Conservation (phyloP, 2,329 filamentous ascomycete genomes). For the Hypoxylon sp. region DNA sequence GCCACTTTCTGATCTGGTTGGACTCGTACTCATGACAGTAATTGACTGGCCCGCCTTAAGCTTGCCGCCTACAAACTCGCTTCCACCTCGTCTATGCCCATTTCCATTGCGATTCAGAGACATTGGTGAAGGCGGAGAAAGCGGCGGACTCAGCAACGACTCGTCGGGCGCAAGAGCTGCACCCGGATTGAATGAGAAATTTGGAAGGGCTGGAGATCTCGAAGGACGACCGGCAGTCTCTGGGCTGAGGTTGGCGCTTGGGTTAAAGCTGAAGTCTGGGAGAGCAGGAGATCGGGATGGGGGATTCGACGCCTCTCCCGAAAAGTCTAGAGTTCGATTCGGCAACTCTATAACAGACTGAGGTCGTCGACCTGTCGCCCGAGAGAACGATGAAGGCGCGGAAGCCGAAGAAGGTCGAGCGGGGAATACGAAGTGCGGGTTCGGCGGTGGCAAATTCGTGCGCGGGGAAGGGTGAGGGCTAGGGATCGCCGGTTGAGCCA, state of each 20-base stretch:
- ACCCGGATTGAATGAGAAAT: conserved; percentile 71
- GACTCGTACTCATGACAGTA: conserved; percentile 76
- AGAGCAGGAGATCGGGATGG: conserved; percentile 49
- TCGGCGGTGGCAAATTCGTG: conserved; percentile 65
- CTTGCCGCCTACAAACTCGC: conserved; percentile 88
- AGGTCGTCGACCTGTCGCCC: conserved; percentile 66
- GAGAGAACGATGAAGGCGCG: conserved; percentile 63
- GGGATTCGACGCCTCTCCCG: conserved; percentile 33
- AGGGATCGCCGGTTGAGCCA: conserved; percentile 45
- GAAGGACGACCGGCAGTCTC: conserved; percentile 53
- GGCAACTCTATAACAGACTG: conserved; percentile 65
- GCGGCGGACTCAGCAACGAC: conserved; percentile 67
- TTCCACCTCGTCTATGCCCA: conserved; percentile 84
- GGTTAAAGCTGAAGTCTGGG: conserved; percentile 55
- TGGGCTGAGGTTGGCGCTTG: conserved; percentile 53
- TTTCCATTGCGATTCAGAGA: conserved; percentile 77
- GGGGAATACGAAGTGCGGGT: conserved; percentile 77
- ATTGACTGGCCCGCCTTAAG: conserved; percentile 70
- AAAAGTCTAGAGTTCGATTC: conserved; percentile 38
- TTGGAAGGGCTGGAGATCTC: conserved; percentile 63
- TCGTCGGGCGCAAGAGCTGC: conserved; percentile 47
- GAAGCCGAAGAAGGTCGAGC: conserved; percentile 63
- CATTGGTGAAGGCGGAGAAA: conserved; percentile 67
- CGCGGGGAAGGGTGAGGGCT: conserved; percentile 56
- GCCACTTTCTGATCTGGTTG: conserved; percentile 74